Percentiles rank a stretch among this genome's conserved stretches.
phyloP scores from a whole-genome alignment of 2,329 filamentous ascomycete species.

The Beauveria sp. region DNA sequence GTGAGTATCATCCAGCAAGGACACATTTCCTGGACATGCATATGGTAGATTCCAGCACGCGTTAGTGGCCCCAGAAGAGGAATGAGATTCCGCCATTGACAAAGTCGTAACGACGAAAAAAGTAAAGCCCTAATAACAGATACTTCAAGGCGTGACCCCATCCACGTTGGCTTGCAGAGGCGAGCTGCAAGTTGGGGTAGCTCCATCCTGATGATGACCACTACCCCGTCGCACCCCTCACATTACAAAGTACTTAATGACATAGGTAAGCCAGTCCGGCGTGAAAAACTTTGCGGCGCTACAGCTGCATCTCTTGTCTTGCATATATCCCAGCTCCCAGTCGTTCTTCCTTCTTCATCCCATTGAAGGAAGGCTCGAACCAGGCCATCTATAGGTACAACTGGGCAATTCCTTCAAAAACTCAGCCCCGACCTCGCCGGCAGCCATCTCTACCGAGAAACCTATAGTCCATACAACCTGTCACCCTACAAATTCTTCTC shows the following conservation, averaged over 20 bases:
- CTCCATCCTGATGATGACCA: neutral
- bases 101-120: neutral
- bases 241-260: neutral
- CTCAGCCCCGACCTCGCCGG: too few relatives aligned
- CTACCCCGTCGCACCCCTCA: neutral
- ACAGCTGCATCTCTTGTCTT: too few relatives aligned
- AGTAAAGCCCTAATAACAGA: neutral
- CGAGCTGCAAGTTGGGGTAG: slow-evolving; percentile 5
- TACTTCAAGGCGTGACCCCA: neutral
- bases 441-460: neutral
- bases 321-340: too few relatives aligned
- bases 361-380: neutral
- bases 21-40: too few relatives aligned
- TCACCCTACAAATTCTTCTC: neutral
- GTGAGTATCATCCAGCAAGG: too few relatives aligned
- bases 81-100: too few relatives aligned
- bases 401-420: neutral
- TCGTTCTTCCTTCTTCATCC: neutral
- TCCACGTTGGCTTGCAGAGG: neutral
- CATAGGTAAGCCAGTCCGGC: neutral
- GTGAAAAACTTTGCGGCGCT: neutral
- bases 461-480: neutral
- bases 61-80: too few relatives aligned
- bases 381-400: neutral
- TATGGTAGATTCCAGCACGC: too few relatives aligned